Evolutionary conservation across 2,329 filamentous ascomycete species (phyloP).

Genomic region (Lasiodiplodia sp.): DNA sequence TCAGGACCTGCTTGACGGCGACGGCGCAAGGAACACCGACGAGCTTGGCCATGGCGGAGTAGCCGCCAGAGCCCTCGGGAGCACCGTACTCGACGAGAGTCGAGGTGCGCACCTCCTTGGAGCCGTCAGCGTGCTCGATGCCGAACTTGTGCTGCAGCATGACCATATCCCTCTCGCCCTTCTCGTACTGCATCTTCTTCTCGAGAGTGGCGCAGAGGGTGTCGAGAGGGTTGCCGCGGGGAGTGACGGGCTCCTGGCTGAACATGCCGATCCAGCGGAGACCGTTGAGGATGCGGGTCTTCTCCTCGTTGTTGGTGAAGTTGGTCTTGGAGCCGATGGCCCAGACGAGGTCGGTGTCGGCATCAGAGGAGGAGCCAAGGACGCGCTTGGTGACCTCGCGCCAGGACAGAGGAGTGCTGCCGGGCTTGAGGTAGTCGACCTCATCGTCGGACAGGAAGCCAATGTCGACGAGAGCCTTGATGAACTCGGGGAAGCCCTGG

Average conservation of each 20-base stretch:
- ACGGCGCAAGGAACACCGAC: constrained; percentile 79
- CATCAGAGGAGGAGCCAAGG: constrained; percentile 70
- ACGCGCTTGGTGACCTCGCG: constrained; percentile 84
- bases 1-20: constrained; percentile 78
- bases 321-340: constrained; percentile 78
- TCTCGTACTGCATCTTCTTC: constrained; percentile 87
- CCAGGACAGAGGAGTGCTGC: constrained; percentile 71
- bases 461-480: constrained; percentile 85
- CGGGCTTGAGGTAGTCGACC: constrained; percentile 67
- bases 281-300: constrained; percentile 73
- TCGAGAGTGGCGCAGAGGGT: constrained; percentile 90
- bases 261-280: constrained; percentile 76
- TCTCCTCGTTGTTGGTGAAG: constrained; percentile 73
- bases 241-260: constrained; percentile 72
- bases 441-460: constrained; percentile 82
- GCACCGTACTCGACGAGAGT: constrained; percentile 86
- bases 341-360: constrained; percentile 73
- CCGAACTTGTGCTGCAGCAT: constrained; percentile 82
- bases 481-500: constrained; percentile 88
- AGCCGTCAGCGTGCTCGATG: constrained; percentile 82
- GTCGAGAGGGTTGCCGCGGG: constrained; percentile 82
- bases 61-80: constrained; percentile 74
- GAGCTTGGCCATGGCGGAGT: constrained; percentile 83
- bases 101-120: constrained; percentile 76
- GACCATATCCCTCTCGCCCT: constrained; percentile 84